Percentiles rank a stretch among this genome's conserved stretches.
These are phyloP conservation scores for Cnidoscolus chayamansa DNA, from an alignment of 441 rosid genomes.

Conservation along the genomic window DNA sequence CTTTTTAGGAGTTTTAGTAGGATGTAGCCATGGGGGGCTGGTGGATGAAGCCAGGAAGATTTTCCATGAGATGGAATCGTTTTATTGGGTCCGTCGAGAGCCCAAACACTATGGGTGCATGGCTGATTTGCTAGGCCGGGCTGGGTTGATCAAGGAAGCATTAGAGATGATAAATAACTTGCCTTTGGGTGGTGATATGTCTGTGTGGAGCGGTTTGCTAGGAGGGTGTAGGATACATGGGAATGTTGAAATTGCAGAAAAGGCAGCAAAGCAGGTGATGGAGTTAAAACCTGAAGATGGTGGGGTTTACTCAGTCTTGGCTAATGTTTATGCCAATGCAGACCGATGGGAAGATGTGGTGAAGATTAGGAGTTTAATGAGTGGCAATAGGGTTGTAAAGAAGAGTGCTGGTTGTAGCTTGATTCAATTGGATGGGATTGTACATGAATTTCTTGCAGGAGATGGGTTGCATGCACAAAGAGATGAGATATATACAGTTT, in stretches of 20 bases:
- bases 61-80: conserved; percentile 52
- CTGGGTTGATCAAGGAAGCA: conserved; percentile 59
- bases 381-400: conserved; percentile 38
- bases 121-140: conserved; percentile 68
- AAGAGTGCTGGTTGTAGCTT: conserved; percentile 50
- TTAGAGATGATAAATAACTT: conserved; percentile 46
- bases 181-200: conserved; percentile 54
- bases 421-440: conserved; percentile 42
- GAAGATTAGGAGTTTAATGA: conserved; percentile 44
- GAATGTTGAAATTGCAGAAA: conserved; percentile 55
- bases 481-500: conserved; percentile 33
- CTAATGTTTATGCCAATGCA: conserved; percentile 53
- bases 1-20: conserved; percentile 57
- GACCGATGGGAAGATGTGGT: conserved; percentile 68
- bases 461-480: conserved; percentile 42
- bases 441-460: conserved; percentile 45
- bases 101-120: conserved; percentile 66
- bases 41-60: conserved; percentile 53
- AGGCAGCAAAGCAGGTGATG: conserved; percentile 53
- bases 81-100: conserved; percentile 42
- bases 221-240: conserved; percentile 73
- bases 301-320: conserved; percentile 65
- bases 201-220: conserved; percentile 64
- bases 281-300: conserved; percentile 63
- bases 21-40: conserved; percentile 72